Evolutionary conservation across 169 alveolate species (phyloP), one percentile per base, ranked within the genome.

Genomic region (Plasmodium cynomolgi): DNA sequence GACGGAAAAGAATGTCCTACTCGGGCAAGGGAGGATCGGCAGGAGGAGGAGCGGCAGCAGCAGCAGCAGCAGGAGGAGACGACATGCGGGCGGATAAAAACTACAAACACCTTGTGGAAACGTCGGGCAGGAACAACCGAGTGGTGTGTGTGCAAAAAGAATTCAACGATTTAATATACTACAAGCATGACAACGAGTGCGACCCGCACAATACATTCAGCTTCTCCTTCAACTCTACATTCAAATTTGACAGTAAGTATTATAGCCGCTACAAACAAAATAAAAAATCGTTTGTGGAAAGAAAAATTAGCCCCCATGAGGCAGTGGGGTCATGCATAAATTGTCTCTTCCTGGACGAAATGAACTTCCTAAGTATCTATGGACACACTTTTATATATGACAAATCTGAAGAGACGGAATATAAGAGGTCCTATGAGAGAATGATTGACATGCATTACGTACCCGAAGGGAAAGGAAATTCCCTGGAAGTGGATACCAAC

Each of bases 191-290:
- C 26, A 91, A 71, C 29, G 84, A 91, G 15, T 91, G 95, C 75
- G 92, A 91, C 41, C 95, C 91, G 3, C 84, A 91, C 37, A 91
- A 91, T 58, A 91, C 92, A 1, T 91, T 91, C 74, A 91, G 85
- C 37, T 91, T 91, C 77, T 91, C 95, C 44, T 91, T 91, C 77
- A 91, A 91, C 37, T 91, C 95, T 17, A 91, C 95, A 68, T 91
- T 81, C 83, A 91, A 91, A 71, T 81, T 81, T 83, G 84, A 91
- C 56, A 80, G 37, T 0, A 58, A 71, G 7, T 91, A 71, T 91
- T 91, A 81, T 91, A 23, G 33, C 1, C 37, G 56, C 6, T 91
- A 81, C 39, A 82, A 71, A 81, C 47, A 91, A 71, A 91, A 72
- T 34, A 91, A 82, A 54, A 73, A 91, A 44, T 91, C 91, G 31